A percentile compares a stretch with the other conserved stretches of the same genome.
phyloP scores from a whole-genome alignment of 1,284 basidiomycete genomes.

The Apiotrichum mycotoxinovorans region DNA sequence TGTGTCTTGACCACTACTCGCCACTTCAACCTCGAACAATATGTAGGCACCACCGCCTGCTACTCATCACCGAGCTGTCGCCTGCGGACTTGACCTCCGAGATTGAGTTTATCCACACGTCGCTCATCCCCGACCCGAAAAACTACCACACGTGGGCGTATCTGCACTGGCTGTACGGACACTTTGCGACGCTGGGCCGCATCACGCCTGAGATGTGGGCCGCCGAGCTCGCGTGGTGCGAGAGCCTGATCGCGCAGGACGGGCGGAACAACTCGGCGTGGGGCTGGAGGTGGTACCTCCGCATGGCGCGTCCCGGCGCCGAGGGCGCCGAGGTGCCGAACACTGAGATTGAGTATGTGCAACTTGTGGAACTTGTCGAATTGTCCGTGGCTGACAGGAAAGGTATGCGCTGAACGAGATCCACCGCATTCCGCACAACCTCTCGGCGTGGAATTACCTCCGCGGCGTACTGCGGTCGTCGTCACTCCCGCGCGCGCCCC shows the following conservation, averaged over 20 bases:
- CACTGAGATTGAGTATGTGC: slow-evolving; percentile 63
- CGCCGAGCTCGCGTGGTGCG: slow-evolving; percentile 72
- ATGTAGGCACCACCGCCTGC: slow-evolving; percentile 74
- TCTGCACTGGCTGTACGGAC: slow-evolving; percentile 82
- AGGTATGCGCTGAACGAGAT: slow-evolving; percentile 68
- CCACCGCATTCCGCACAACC: slow-evolving; percentile 82
- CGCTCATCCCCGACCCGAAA: slow-evolving; percentile 72
- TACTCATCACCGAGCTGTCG: slow-evolving; percentile 61
- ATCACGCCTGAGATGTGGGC: slow-evolving; percentile 64
- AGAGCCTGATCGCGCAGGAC: slow-evolving; percentile 70
- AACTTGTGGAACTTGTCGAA: slow-evolving; percentile 56
- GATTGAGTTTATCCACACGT: slow-evolving; percentile 70
- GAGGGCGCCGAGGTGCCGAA: slow-evolving; percentile 46
- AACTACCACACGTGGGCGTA: slow-evolving; percentile 98
- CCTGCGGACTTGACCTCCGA: slow-evolving; percentile 58
- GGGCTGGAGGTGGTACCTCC: slow-evolving; percentile 93
- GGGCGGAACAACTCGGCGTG: slow-evolving; percentile 95
- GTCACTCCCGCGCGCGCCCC: slow-evolving; percentile 54
- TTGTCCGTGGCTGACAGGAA: slow-evolving; percentile 25
- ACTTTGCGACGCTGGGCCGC: slow-evolving; percentile 56
- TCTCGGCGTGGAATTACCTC: slow-evolving; percentile 91
- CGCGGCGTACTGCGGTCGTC: slow-evolving; percentile 55
- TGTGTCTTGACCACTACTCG: too few species aligned
- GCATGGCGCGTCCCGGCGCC: slow-evolving; percentile 65
- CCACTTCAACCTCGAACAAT: background rate